These are phyloP conservation scores for Flaveria bidentis DNA, from an alignment of 129 eudicot genomes.

Conservation along the genomic window DNA sequence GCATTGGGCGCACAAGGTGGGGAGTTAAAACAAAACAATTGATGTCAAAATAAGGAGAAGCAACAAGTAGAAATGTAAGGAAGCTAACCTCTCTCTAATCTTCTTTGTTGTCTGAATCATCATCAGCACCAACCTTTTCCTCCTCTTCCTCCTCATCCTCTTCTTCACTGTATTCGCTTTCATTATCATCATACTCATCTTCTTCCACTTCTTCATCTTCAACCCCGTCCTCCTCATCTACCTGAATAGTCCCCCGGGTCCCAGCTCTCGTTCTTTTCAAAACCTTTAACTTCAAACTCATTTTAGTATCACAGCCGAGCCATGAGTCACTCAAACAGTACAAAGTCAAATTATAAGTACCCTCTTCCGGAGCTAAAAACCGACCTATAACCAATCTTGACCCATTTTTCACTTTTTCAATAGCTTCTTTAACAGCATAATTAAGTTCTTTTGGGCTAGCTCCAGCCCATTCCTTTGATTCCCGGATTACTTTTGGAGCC, in stretches of 20 bases:
- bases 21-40: too few relatives aligned
- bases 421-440: conserved; percentile 66
- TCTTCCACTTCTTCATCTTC: conserved; percentile 83
- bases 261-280: conserved; percentile 74
- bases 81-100: conserved; percentile 20
- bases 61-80: background rate
- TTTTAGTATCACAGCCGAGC: conserved; percentile 83
- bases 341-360: conserved; percentile 62
- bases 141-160: conserved; percentile 47
- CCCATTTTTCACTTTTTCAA: conserved; percentile 67
- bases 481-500: conserved; percentile 80
- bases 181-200: conserved; percentile 83
- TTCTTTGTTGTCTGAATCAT: conserved; percentile 56
- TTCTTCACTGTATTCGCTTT: conserved; percentile 91
- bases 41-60: background rate
- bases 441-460: conserved; percentile 66
- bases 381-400: conserved; percentile 74
- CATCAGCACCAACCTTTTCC: conserved; percentile 33
- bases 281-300: conserved; percentile 66
- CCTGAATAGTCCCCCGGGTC: conserved; percentile 47
- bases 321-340: conserved; percentile 81
- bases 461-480: conserved; percentile 73
- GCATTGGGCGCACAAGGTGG: too few relatives aligned
- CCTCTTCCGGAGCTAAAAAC: conserved; percentile 87
- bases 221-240: conserved; percentile 69